Percentiles rank a stretch among this genome's conserved stretches.
phyloP scores from a whole-genome alignment of 192 early-diverging fungal genomes.

The Linnemannia zychae region DNA sequence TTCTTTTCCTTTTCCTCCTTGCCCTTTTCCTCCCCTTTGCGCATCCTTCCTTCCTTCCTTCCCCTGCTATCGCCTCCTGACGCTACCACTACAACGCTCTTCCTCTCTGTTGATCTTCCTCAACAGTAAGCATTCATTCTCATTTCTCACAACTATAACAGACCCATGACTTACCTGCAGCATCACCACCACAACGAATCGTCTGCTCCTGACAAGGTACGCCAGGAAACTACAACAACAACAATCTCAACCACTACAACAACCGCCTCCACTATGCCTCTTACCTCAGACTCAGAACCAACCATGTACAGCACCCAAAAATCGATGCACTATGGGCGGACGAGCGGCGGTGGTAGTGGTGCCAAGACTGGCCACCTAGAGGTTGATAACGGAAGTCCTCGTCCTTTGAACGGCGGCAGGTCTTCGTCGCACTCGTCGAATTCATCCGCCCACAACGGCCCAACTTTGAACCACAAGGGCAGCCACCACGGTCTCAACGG shows the following conservation, averaged over 20 bases:
- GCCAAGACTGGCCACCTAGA: constrained; percentile 33
- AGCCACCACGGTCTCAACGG: constrained; percentile 7
- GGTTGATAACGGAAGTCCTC: constrained; percentile 14
- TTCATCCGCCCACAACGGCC: constrained; percentile 19
- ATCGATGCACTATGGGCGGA: constrained; percentile 16
- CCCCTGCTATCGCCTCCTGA: not conserved
- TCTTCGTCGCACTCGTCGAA: constrained; percentile 41
- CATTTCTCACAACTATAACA: not conserved
- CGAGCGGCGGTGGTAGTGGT: constrained; percentile 18
- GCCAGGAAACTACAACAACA: constrained; percentile 50
- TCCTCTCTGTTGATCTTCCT: too few relatives aligned
- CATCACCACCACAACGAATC: constrained; percentile 21
- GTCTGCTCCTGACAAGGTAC: constrained; percentile 42
- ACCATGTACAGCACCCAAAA: constrained; percentile 32
- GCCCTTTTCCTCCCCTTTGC: not conserved
- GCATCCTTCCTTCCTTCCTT: not conserved
- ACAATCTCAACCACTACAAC: constrained; percentile 51
- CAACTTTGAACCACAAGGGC: constrained; percentile 11
- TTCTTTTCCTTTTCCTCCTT: not conserved
- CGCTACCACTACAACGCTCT: not conserved
- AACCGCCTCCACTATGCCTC: constrained; percentile 41
- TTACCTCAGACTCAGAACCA: constrained; percentile 48
- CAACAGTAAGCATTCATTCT: not conserved
- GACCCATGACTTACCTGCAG: constrained; percentile 46
- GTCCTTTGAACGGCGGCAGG: constrained; percentile 17